Evolutionary conservation across 768 basidiomycete species (phyloP), one percentile per base, ranked within the genome.

Genomic region (Megacollybia marginata): DNA sequence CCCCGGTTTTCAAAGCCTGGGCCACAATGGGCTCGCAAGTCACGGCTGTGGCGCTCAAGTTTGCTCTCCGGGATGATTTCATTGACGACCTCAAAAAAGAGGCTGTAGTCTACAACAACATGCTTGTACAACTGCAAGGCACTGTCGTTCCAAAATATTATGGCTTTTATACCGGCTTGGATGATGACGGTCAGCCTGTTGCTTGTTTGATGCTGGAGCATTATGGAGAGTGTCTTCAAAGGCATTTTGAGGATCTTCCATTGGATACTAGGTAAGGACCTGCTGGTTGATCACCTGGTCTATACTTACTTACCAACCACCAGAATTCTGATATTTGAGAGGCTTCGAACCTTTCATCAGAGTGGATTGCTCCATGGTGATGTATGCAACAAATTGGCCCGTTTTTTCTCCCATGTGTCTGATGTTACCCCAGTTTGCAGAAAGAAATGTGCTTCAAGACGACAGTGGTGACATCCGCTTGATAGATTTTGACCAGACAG

Each of bases 41-140:
- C n/a, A 28, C 4, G 23, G 23, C 23, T 28, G 20, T 8, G 33
- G 63, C 60, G 15, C 59, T 72, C 35, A 71, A 72, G 48, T 71
- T 70, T 52, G 69, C 67, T 2, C 56, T 72, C 54, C 62, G 71
- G 28, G 65, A 65, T 28, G 69, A 72, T 47, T 58, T 71, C 11
- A 58, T 70, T 20, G 52, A 59, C 23, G 62, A 61, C 45, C 64
- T 72, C 16, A 59, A 62, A 11, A 56, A 65, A 43, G 70, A 72
- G 55, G 64, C 62, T 5, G 54, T 57, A 40, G 53, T 68, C 35
- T 71, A 71, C 53, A 45, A 59, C 9, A 62, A 63, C 12, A 56
- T 59, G 9, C 54, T 72, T 33, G 49, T 55, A 19, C 48, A 56
- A 5, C 58, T 72, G 48, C 69, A 69, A 51, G 71, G 70, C 11